phyloP scores from a whole-genome alignment of 257 asterid genomes.

The Forsythia suspensa region DNA sequence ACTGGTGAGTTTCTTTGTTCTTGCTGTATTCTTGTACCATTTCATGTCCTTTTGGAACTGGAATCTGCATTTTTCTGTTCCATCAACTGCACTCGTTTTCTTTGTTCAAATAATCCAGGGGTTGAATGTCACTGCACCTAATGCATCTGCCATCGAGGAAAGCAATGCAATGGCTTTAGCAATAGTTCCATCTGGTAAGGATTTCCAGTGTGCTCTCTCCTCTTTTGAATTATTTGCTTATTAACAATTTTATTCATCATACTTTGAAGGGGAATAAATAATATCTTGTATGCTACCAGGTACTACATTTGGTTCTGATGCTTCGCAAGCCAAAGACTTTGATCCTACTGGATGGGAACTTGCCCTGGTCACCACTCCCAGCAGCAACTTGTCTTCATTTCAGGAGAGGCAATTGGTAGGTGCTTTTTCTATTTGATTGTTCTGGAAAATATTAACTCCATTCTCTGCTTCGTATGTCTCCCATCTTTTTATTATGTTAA shows the following conservation, averaged over 20 bases:
- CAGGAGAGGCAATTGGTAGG: conserved; percentile 95
- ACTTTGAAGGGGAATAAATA: not conserved
- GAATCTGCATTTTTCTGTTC: conserved; percentile 20
- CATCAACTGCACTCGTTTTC: not conserved
- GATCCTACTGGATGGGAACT: conserved; percentile 98
- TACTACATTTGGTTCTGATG: conserved; percentile 47
- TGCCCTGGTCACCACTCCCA: conserved; percentile 87
- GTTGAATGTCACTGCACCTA: conserved; percentile 47
- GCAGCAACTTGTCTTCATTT: conserved; percentile 69
- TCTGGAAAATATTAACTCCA: not conserved
- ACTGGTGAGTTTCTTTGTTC: conserved; percentile 47
- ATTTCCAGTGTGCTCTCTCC: conserved; percentile 12
- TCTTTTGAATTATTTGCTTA: conserved; percentile 1
- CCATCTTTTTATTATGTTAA: not conserved
- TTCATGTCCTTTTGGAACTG: not conserved
- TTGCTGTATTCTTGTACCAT: conserved; percentile 4
- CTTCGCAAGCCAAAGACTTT: conserved; percentile 50
- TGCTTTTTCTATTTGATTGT: not conserved
- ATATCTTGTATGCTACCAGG: conserved; percentile 46
- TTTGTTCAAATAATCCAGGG: conserved; percentile 53
- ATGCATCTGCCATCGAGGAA: conserved; percentile 80
- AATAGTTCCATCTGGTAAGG: conserved; percentile 81
- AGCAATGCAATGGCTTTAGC: conserved; percentile 91
- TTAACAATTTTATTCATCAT: conserved; percentile 4
- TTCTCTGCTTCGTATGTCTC: not conserved